Evolutionary conservation across 2,329 filamentous ascomycete genomes (phyloP), one percentile per base, ranked within the genome.

Genomic region (Beauveria pseudobassiana): DNA sequence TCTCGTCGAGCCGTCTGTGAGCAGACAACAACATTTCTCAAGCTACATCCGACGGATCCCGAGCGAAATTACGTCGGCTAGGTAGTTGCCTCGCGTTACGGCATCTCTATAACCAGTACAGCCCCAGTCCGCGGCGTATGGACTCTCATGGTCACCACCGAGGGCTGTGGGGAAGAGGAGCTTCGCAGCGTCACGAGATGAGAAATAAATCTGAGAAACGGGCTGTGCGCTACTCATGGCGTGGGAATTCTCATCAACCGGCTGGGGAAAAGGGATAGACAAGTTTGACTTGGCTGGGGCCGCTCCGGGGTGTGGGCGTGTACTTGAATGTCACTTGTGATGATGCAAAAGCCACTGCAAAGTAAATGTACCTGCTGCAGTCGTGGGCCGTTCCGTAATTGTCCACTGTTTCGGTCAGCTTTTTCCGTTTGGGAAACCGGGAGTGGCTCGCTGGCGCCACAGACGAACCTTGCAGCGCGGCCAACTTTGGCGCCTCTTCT

Each of bases 231-330:
- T 42, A 24, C 12, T 50, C 45, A n/a, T 49, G 43, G 48, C n/a
- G n/a, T 43, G 34, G 12, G 14, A 46, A 56, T 9, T 24, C 5
- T 45, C 53, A 56, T 28, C 8, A 26, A 56, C 38, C 34, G 7
- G 53, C 53, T 56, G 53, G 55, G 55, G 45, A 22, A 57, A 40
- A 49, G 48, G 20, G 26, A 57, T 57, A 28, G 54, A 49, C 43
- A 49, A 45, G n/a, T 24, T 45, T 9, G n/a, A 45, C 18, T 55
- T 28, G 51, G 51, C 51, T 42, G 14, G 34, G 22, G 22, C 22
- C 8, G 34, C 40, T 28, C 10, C 5, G 51, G 22, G 54, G 42
- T n/a, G 26, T 56, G 34, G 34, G 42, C 26, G n/a, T 30, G 18
- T 55, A 38, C 38, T 43, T 42, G 51, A 14, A 26, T 42, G 51